These are phyloP conservation scores for Penicillium rolfsii DNA, from an alignment of 2,329 filamentous ascomycete genomes.

Conservation along the genomic window DNA sequence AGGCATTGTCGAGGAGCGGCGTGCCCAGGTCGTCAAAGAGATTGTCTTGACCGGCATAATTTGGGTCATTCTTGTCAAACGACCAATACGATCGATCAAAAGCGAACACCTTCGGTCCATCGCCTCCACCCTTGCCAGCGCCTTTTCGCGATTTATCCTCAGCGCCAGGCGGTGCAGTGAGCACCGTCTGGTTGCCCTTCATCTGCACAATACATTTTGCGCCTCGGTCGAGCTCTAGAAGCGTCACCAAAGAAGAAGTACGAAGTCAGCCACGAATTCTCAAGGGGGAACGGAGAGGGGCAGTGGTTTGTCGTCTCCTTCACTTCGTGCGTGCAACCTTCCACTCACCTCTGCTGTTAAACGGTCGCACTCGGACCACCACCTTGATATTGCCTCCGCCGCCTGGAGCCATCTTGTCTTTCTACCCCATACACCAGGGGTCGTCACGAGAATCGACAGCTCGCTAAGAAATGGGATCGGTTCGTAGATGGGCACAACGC, in stretches of 20 bases:
- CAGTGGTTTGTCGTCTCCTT: background rate
- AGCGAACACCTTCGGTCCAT: slow-evolving; percentile 81
- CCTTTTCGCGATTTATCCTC: slow-evolving; percentile 56
- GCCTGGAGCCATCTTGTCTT: slow-evolving; percentile 63
- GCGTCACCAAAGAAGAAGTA: background rate
- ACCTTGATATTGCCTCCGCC: slow-evolving; percentile 99
- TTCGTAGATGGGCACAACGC: slow-evolving; percentile 18
- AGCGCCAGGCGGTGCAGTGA: slow-evolving; percentile 70
- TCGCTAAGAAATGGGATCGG: slow-evolving; percentile 16
- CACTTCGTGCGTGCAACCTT: background rate
- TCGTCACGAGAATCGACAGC: slow-evolving; percentile 18
- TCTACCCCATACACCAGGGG: slow-evolving; percentile 42
- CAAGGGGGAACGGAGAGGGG: background rate
- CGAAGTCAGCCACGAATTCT: slow-evolving; percentile 13
- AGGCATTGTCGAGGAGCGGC: slow-evolving; percentile 94
- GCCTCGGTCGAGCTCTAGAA: slow-evolving; percentile 79
- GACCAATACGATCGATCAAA: slow-evolving; percentile 99
- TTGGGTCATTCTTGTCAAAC: slow-evolving; percentile 77
- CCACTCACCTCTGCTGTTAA: slow-evolving; percentile 83
- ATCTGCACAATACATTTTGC: slow-evolving; percentile 98
- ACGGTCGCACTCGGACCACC: slow-evolving; percentile 93
- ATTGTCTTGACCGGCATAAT: slow-evolving; percentile 88
- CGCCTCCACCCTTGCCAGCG: slow-evolving; percentile 63
- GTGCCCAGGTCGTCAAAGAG: slow-evolving; percentile 85
- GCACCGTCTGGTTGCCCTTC: slow-evolving; percentile 88